These are phyloP conservation scores for Nasturtium officinale DNA, from an alignment of 345 rosid genomes.

Conservation along the genomic window DNA sequence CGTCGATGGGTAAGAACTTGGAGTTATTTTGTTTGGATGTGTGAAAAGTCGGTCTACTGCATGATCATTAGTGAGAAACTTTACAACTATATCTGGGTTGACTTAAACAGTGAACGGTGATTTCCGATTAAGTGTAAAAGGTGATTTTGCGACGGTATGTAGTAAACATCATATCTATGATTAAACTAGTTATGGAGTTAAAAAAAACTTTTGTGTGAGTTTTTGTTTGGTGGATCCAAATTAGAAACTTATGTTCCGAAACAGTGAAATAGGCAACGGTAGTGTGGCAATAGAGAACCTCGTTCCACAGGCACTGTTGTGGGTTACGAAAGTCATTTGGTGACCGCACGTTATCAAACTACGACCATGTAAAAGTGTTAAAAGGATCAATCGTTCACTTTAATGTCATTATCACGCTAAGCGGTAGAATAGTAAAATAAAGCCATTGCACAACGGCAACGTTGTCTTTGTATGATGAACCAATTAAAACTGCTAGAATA, in stretches of 20 bases:
- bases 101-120: background rate
- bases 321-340: background rate
- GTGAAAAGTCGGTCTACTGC: background rate
- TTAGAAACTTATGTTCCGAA: background rate
- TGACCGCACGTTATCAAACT: background rate
- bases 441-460: background rate
- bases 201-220: background rate
- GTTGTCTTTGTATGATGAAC: background rate
- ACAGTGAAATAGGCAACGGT: background rate
- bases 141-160: background rate
- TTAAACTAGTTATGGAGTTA: background rate
- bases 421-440: background rate
- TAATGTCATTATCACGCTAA: background rate
- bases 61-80: background rate
- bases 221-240: background rate
- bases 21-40: background rate
- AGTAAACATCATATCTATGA: background rate
- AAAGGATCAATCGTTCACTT: background rate
- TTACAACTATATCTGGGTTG: background rate
- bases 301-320: background rate
- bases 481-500: too few species aligned
- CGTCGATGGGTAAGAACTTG: conserved; percentile 18
- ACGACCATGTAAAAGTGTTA: background rate
- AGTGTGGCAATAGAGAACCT: background rate
- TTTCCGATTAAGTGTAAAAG: background rate